Evolutionary conservation across 2,329 filamentous ascomycete genomes (phyloP), one percentile per base, ranked within the genome.

Genomic region (Alternaria ventricosa): DNA sequence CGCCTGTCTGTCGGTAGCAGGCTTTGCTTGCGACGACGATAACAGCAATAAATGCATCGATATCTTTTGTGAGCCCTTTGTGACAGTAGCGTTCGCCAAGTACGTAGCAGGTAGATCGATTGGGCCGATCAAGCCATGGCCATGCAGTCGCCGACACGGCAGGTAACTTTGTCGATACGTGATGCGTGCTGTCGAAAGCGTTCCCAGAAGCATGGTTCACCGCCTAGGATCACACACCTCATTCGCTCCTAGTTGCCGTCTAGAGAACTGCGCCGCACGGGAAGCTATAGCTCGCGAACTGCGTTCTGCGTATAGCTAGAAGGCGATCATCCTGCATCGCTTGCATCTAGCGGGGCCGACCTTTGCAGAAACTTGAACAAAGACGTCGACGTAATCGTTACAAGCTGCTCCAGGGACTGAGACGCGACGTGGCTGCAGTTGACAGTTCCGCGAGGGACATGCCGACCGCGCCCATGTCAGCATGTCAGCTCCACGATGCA

Each of bases 241-340:
- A 54, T 66, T 66, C 61, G 58, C 53, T 61, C 62, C 64, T 72
- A 68, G 70, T 58, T 67, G 68, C 72, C 63, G 70, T 66, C 53
- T 61, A 36, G 49, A 57, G 33, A 50, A 58, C 50, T 53, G 47
- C 54, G 55, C 53, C 33, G 57, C 57, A 44, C 36, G 36, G 23
- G 30, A 61, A n/a, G 43, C 23, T 41, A 28, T 54, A 33, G 36
- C 27, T 44, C 33, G 59, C 54, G 7, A 61, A 61, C 22, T 57
- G 46, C 27, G 22, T 41, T 58, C 55, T 58, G 28, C 30, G 41
- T 30, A n/a, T 47, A 47, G 55, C 60, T 54, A 57, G 45, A 44
- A 30, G 25, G 22, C 15, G 30, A 28, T 25, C 51, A 47, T 30
- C n/a, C 47, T 22, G 47, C 47, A 20, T 25, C 47, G 47, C 47